Evolutionary conservation across 106 monocot species (phyloP).

Genomic region (Allium sativum): DNA sequence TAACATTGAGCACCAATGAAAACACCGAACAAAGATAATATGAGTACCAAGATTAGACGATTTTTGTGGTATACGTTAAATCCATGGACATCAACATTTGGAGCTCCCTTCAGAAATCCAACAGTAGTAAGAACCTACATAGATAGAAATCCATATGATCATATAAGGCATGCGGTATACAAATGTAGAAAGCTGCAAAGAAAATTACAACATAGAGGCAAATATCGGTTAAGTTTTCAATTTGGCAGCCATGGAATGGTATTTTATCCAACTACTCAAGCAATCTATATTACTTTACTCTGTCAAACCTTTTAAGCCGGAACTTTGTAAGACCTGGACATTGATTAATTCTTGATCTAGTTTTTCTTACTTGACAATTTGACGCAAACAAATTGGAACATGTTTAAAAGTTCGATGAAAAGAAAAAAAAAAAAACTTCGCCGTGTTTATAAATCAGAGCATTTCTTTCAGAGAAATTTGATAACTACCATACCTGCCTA

Average conservation of each 20-base stretch:
- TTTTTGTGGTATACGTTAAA: conserved; percentile 88
- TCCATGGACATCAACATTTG: conserved; percentile 59
- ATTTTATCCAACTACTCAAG: neutral
- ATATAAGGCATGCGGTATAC: neutral
- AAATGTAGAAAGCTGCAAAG: neutral
- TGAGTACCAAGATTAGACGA: conserved; percentile 68
- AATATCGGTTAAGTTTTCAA: neutral
- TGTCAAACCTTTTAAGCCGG: too few relatives aligned
- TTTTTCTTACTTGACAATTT: too few relatives aligned
- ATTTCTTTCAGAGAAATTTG: too few relatives aligned
- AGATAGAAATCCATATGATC: neutral
- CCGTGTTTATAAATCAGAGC: too few relatives aligned
- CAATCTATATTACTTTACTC: neutral
- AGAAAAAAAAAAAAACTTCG: too few relatives aligned
- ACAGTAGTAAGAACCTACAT: conserved; percentile 35
- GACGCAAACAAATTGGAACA: too few relatives aligned
- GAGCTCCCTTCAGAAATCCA: conserved; percentile 67
- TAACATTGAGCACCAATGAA: too few relatives aligned
- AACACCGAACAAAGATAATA: neutral
- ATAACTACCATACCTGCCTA: too few relatives aligned
- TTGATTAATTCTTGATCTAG: too few relatives aligned
- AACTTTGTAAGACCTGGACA: too few relatives aligned
- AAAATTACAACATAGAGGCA: neutral
- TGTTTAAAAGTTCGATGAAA: too few relatives aligned
- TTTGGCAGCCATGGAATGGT: neutral